A percentile compares a stretch with the other conserved stretches of the same genome.
These are phyloP conservation scores for Tricholoma hemisulphureum DNA, from an alignment of 768 basidiomycete genomes.

Conservation along the genomic window DNA sequence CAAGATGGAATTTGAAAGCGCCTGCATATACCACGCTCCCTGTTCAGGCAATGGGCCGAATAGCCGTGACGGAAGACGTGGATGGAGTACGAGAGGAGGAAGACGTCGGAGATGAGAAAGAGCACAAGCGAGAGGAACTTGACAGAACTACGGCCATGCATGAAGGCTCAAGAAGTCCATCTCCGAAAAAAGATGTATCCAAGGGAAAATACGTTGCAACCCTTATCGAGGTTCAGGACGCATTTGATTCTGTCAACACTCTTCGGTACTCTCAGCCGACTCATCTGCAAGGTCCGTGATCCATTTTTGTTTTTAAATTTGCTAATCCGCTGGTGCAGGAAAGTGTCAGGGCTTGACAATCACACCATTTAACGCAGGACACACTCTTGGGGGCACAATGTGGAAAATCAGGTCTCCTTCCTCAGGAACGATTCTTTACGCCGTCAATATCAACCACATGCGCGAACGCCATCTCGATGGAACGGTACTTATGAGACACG, in stretches of 20 bases:
- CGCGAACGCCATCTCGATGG: constrained; percentile 93
- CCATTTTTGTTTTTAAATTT: background rate
- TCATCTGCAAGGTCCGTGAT: constrained; percentile 79
- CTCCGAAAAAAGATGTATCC: constrained; percentile 25
- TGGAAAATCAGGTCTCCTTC: constrained; percentile 99
- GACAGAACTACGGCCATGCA: constrained; percentile 25
- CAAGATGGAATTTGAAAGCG: constrained; percentile 83
- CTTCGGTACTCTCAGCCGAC: constrained; percentile 94
- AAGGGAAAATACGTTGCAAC: constrained; percentile 72
- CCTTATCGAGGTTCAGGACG: constrained; percentile 82
- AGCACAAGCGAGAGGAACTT: constrained; percentile 22
- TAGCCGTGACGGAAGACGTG: constrained; percentile 86
- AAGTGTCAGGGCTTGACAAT: constrained; percentile 92
- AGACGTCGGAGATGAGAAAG: constrained; percentile 50
- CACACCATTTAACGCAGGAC: constrained; percentile 92
- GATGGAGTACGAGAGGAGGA: constrained; percentile 79
- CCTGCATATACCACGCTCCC: constrained; percentile 94
- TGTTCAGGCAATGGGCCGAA: constrained; percentile 92
- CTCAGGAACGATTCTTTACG: constrained; percentile 92
- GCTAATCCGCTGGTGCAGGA: constrained; percentile 43
- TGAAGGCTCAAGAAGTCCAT: constrained; percentile 25
- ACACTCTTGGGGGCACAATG: constrained; percentile 93
- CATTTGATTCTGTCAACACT: constrained; percentile 89
- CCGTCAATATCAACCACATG: constrained; percentile 95
- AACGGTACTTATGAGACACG: constrained; percentile 77